Evolutionary conservation across 2,329 filamentous ascomycete species (phyloP), one percentile per base, ranked within the genome.

Genomic region (Sclerotiophoma versabilis): DNA sequence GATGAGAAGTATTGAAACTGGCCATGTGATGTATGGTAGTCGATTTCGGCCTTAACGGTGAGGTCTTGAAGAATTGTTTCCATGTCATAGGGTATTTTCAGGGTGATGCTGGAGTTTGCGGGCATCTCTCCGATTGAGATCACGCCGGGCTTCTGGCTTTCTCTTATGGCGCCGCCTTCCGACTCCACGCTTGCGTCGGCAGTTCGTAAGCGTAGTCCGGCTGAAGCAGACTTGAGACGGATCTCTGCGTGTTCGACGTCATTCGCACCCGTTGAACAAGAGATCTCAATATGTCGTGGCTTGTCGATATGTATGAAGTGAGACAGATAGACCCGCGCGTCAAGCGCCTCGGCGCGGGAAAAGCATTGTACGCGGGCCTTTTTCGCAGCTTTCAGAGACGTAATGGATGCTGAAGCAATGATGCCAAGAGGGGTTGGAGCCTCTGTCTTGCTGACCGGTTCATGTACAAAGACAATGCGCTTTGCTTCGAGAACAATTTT

Each of bases 61-160:
- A 97, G 84, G 29, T 87, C 87, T 3, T 82, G 82, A 0, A 91
- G 81, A 36, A 91, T 87, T 53, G 90, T 87, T 70, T 97, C 93
- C 10, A 93, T 82, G 1, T 89, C 93, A 65, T 96, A 99, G 0
- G 93, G 93, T 39, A 93, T 83, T 6, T 81, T 80, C 19, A 97
- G 79, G 19, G 80, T 85, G 17, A 89, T 74, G 0, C 68, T 75
- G 0, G 79, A 78, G 2, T 80, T 65, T 0, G 79, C 61, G 0
- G 73, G 60, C 37, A 91, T 73, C 0, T 59, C 45, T 15, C 63
- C 64, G 42, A 84, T 76, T 11, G 75, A 74, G 29, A 85, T 76
- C 12, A 76, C 74, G 4, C 81, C 81, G 12, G 76, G 74, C 17
- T 77, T 78, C 53, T 76, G 75, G 46, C 75, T 78, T 17, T 79